These are phyloP conservation scores for Tephrocybe sp. DNA, from an alignment of 768 basidiomycete genomes.

Conservation along the genomic window DNA sequence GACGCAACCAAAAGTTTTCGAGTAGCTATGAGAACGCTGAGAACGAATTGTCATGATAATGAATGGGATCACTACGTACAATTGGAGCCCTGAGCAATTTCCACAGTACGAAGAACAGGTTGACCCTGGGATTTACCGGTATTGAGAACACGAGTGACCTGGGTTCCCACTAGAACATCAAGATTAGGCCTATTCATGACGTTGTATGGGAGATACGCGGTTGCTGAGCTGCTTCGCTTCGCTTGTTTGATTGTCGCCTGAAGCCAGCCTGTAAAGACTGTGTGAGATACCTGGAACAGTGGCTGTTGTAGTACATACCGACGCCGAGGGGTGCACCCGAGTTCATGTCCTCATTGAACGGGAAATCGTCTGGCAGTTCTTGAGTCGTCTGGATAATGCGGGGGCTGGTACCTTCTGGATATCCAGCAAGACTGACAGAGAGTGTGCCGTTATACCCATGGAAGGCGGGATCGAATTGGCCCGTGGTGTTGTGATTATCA, in stretches of 20 bases:
- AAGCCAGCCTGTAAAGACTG: constrained; percentile 10
- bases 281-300: constrained; percentile 5
- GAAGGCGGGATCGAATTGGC: constrained; percentile 26
- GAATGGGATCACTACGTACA: neutral
- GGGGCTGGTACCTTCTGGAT: constrained; percentile 22
- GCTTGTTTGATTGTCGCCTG: constrained; percentile 11
- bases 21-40: neutral
- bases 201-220: constrained; percentile 17
- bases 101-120: neutral
- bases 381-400: constrained; percentile 29
- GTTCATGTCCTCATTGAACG: constrained; percentile 41
- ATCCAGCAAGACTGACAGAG: constrained; percentile 24
- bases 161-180: constrained; percentile 21
- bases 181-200: constrained; percentile 21
- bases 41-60: neutral
- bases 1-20: constrained; percentile 6
- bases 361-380: constrained; percentile 32
- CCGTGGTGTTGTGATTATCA: constrained; percentile 26
- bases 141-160: constrained; percentile 20
- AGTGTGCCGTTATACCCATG: constrained; percentile 26
- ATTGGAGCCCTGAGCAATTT: neutral
- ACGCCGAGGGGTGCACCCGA: constrained; percentile 38
- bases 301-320: constrained; percentile 21
- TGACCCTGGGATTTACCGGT: neutral
- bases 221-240: constrained; percentile 18